These are phyloP conservation scores for Spiraea crenata DNA, from an alignment of 331 rosid genomes.

Conservation along the genomic window DNA sequence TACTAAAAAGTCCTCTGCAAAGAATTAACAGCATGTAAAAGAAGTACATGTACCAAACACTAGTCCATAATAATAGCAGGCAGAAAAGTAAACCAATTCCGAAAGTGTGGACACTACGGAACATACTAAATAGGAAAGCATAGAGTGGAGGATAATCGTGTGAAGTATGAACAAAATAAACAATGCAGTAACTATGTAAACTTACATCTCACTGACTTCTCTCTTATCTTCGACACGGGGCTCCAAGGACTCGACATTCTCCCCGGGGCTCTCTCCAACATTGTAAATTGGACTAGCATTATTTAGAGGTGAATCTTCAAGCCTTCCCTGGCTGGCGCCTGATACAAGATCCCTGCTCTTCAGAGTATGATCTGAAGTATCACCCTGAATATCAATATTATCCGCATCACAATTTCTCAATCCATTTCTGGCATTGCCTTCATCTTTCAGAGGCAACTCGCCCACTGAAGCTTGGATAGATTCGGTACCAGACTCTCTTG, in stretches of 20 bases:
- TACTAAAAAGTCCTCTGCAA: neutral
- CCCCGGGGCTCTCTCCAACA: constrained; percentile 27
- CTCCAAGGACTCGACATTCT: constrained; percentile 37
- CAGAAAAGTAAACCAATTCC: neutral
- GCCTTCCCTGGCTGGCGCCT: constrained; percentile 11
- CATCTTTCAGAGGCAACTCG: constrained; percentile 32
- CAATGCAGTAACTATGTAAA: neutral
- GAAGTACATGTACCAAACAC: neutral
- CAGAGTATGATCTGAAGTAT: constrained; percentile 33
- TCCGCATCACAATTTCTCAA: constrained; percentile 24
- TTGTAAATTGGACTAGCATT: constrained; percentile 25
- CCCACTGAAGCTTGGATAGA: constrained; percentile 32
- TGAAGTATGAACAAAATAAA: constrained; percentile 7
- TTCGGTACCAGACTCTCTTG: constrained; percentile 34
- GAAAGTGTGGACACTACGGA: neutral
- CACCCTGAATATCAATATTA: constrained; percentile 31
- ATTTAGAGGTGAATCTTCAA: constrained; percentile 34
- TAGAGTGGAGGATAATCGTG: neutral
- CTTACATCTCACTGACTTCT: constrained; percentile 61
- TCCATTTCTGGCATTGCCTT: constrained; percentile 29
- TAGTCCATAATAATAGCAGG: neutral
- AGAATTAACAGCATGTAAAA: neutral
- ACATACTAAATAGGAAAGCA: neutral
- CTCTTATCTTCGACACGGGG: constrained; percentile 34
- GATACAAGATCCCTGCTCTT: constrained; percentile 29